A percentile compares a stretch with the other conserved stretches of the same genome.
Evolutionary conservation across 345 rosid genomes (phyloP).

Genomic region (Punica granatum): DNA sequence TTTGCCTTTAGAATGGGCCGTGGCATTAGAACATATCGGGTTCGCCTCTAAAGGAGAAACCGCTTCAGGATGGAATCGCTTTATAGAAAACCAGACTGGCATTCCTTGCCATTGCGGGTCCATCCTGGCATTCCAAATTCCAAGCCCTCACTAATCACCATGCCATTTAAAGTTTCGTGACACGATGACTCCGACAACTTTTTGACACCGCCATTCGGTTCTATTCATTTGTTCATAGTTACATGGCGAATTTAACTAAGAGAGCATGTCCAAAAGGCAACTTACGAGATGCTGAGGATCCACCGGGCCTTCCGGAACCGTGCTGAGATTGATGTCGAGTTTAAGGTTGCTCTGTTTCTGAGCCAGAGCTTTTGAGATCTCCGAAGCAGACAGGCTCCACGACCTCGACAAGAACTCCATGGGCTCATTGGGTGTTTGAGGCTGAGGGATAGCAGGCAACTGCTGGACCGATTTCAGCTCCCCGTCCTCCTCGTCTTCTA

Average conservation of each 20-base stretch:
- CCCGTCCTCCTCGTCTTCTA: slow-evolving; percentile 36
- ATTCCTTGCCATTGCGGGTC: not conserved
- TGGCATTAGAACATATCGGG: not conserved
- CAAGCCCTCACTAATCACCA: too few relatives aligned
- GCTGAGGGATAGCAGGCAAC: slow-evolving; percentile 56
- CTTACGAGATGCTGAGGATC: slow-evolving; percentile 27
- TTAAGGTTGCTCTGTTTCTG: slow-evolving; percentile 45
- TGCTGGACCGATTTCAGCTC: slow-evolving; percentile 26
- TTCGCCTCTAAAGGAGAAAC: not conserved
- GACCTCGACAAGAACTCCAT: slow-evolving; percentile 96
- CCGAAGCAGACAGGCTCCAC: slow-evolving; percentile 86
- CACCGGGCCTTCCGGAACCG: slow-evolving; percentile 30
- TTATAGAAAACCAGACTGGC: too few relatives aligned
- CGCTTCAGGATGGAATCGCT: not conserved
- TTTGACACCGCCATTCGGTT: too few relatives aligned
- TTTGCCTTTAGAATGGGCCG: not conserved
- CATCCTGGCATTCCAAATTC: not conserved
- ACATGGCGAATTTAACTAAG: too few relatives aligned
- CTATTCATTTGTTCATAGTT: too few relatives aligned
- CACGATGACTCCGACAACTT: not conserved
- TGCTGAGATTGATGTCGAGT: slow-evolving; percentile 18
- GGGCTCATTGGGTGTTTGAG: slow-evolving; percentile 80
- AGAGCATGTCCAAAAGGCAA: not conserved
- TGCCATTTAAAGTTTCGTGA: not conserved
- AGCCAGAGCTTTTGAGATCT: slow-evolving; percentile 84